Conservation (phyloP, 2,329 filamentous ascomycete species). For the Seiridium unicorne region DNA sequence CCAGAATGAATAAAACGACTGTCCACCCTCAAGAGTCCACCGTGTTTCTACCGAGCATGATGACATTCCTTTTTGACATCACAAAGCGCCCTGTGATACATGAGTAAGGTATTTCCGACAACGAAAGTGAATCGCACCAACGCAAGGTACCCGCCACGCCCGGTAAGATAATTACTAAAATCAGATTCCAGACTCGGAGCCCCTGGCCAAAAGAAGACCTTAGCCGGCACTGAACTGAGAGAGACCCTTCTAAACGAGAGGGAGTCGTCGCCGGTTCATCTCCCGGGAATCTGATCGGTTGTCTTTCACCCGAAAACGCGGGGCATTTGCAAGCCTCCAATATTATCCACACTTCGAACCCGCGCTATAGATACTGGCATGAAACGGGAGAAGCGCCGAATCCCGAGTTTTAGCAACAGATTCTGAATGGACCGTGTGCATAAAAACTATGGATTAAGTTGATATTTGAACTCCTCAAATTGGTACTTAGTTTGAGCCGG, state of each 20-base stretch:
- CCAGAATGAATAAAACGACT: not conserved
- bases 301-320: conserved; percentile 6
- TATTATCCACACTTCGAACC: not conserved
- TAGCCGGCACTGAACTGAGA: not conserved
- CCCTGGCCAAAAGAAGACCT: not conserved
- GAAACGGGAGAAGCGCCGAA: not conserved
- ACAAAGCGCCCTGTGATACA: no score
- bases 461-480: no score
- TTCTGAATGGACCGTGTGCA: not conserved
- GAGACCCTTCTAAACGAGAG: no score
- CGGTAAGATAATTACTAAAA: not conserved
- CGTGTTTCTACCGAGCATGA: no score
- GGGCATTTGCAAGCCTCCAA: conserved; percentile 3
- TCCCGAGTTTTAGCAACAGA: not conserved
- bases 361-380: not conserved
- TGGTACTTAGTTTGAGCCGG: not conserved
- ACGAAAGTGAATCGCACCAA: not conserved
- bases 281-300: not conserved
- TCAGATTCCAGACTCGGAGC: not conserved
- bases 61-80: no score
- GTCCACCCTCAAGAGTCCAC: no score
- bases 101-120: no score
- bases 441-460: not conserved
- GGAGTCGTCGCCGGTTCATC: not conserved
- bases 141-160: not conserved